phyloP scores from a whole-genome alignment of 495 filamentous ascomycete genomes.

The Chlorociboria aeruginascens region DNA sequence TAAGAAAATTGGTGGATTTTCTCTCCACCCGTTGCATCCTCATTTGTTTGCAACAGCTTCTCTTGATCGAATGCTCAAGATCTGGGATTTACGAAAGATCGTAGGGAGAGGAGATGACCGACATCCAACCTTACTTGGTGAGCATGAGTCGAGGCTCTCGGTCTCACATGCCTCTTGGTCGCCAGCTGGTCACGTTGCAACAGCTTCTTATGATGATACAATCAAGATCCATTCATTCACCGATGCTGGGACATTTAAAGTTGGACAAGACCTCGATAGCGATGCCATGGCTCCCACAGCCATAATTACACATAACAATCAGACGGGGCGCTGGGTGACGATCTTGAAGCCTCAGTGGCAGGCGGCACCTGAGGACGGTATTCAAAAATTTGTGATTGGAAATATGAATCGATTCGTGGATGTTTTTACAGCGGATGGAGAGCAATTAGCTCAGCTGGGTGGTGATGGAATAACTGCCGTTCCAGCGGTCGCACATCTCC shows the following conservation, averaged over 20 bases:
- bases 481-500: constrained; percentile 83
- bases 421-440: constrained; percentile 64
- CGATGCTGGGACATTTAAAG: constrained; percentile 49
- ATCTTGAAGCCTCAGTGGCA: constrained; percentile 95
- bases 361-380: constrained; percentile 54
- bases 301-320: constrained; percentile 80
- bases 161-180: constrained; percentile 90
- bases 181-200: constrained; percentile 69
- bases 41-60: constrained; percentile 86
- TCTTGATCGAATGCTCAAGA: constrained; percentile 74
- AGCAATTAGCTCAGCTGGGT: constrained; percentile 82
- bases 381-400: constrained; percentile 81
- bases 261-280: constrained; percentile 44
- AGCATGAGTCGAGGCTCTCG: constrained; percentile 70
- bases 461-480: constrained; percentile 88
- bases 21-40: constrained; percentile 59
- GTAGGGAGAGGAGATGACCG: constrained; percentile 35
- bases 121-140: constrained; percentile 57
- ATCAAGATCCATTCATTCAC: constrained; percentile 82
- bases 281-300: constrained; percentile 56
- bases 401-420: constrained; percentile 99
- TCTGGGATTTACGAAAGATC: constrained; percentile 90
- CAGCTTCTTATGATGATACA: constrained; percentile 87
- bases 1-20: constrained; percentile 94
- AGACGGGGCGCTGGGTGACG: constrained; percentile 68